Percentiles rank a stretch among this genome's conserved stretches.
Conservation (phyloP, 768 basidiomycete genomes). For the Russula lepida region DNA sequence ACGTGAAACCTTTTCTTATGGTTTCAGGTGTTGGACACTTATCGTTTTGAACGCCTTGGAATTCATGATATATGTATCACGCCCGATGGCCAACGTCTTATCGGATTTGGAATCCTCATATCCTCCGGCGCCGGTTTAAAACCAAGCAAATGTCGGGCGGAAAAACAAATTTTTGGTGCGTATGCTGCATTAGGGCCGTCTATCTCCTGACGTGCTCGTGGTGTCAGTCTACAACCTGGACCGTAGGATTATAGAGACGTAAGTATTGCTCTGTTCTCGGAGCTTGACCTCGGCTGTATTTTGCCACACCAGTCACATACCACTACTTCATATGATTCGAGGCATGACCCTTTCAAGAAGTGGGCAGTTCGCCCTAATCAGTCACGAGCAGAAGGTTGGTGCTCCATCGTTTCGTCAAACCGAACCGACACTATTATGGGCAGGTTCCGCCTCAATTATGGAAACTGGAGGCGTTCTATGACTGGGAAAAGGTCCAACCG, state of each 20-base stretch:
- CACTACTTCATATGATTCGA: constrained; percentile 63
- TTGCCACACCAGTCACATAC: constrained; percentile 46
- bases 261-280: constrained; percentile 18
- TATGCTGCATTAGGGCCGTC: constrained; percentile 26
- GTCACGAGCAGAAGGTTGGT: constrained; percentile 62
- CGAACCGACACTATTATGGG: background rate
- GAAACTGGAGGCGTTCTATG: constrained; percentile 58
- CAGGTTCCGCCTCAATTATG: constrained; percentile 72
- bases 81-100: constrained; percentile 49
- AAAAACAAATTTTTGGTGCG: constrained; percentile 71
- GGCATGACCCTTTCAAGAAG: constrained; percentile 60
- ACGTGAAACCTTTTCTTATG: background rate
- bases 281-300: constrained; percentile 8
- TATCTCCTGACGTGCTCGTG: background rate
- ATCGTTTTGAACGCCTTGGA: constrained; percentile 52
- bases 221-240: constrained; percentile 56
- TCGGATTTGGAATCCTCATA: constrained; percentile 62
- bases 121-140: constrained; percentile 52
- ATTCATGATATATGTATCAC: constrained; percentile 67
- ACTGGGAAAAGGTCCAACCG: constrained; percentile 36
- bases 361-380: constrained; percentile 60
- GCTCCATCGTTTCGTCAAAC: no score
- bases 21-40: constrained; percentile 38
- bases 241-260: constrained; percentile 61
- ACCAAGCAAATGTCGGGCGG: constrained; percentile 62